Conservation (phyloP, 805 yeast species). For the Cyberlindnera maritima region DNA sequence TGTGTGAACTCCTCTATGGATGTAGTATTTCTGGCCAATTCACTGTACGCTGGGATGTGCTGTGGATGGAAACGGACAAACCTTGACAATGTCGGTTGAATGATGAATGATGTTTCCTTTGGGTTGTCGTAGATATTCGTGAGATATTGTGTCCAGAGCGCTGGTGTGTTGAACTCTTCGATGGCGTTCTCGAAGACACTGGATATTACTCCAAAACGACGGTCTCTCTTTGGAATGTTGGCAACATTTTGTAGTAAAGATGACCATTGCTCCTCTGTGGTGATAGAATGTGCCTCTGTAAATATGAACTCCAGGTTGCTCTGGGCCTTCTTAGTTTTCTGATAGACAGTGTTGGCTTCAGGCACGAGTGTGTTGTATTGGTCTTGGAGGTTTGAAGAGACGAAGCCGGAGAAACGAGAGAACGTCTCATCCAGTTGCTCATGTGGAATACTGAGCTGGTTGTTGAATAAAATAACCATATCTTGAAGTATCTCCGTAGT, state of each 20-base stretch:
- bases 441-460: conserved; percentile 42
- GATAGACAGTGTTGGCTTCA: conserved; percentile 33
- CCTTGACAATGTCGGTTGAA: neutral
- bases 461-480: conserved; percentile 11
- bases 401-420: conserved; percentile 38
- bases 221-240: conserved; percentile 12
- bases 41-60: conserved; percentile 12
- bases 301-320: conserved; percentile 32
- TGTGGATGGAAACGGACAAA: conserved; percentile 14
- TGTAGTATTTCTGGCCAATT: conserved; percentile 12
- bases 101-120: neutral
- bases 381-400: conserved; percentile 30
- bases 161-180: conserved; percentile 1
- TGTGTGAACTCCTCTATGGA: neutral
- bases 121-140: conserved; percentile 10
- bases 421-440: conserved; percentile 38
- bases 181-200: conserved; percentile 20
- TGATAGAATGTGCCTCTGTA: conserved; percentile 26
- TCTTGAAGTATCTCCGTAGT: neutral
- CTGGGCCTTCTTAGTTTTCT: conserved; percentile 31
- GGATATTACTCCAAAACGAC: conserved; percentile 2
- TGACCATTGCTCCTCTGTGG: conserved; percentile 10
- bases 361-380: conserved; percentile 37
- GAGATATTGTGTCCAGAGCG: conserved; percentile 16
- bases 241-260: conserved; percentile 1